Evolutionary conservation across 2,329 filamentous ascomycete genomes (phyloP), one percentile per base, ranked within the genome.

Genomic region (Xylariaceae sp.): DNA sequence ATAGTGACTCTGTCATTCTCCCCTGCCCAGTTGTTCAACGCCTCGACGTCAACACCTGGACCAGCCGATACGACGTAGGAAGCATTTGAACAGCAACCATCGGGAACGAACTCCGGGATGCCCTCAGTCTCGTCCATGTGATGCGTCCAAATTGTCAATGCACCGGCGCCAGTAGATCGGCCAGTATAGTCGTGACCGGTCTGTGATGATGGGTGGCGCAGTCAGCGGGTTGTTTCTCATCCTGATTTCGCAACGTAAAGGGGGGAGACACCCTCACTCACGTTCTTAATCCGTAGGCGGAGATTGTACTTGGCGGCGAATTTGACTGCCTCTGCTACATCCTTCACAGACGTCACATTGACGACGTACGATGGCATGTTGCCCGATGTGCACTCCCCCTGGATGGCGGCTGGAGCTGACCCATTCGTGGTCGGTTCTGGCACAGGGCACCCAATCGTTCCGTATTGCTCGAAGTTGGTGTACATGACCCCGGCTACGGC

Each of bases 211-310:
- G 19, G 19, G 9, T 43, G 7, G 19, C 28, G 17, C 38, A 42
- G 47, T 34, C 3, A n/a, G n/a, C n/a, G n/a, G 10, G n/a, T 14
- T 41, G 34, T 42, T 12, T 22, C 11, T 13, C 22, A 13, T 19
- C 16, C 12, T 17, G n/a, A 34, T 34, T 5, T 5, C 4, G 22
- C 22, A 28, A 4, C 4, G 22, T 4, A 7, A 28, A 28, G 22
- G 7, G 22, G 22, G 22, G 7, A 28, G 22, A 28, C 22, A 28
- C 22, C 7, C 22, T 7, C 22, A 28, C 47, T 48, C 41, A 48
- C 47, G 40, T 48, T 48, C 47, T 48, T 48, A 18, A 48, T 48
- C 39, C 47, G 47, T 18, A 48, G 47, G 17, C 47, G 47, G 22
- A 48, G 40, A 40, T 48, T 48, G 17, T 48, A 19, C 9, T 42